These are phyloP conservation scores for Kluyveromyces aestuarii DNA, from an alignment of 805 yeast species.

Conservation along the genomic window DNA sequence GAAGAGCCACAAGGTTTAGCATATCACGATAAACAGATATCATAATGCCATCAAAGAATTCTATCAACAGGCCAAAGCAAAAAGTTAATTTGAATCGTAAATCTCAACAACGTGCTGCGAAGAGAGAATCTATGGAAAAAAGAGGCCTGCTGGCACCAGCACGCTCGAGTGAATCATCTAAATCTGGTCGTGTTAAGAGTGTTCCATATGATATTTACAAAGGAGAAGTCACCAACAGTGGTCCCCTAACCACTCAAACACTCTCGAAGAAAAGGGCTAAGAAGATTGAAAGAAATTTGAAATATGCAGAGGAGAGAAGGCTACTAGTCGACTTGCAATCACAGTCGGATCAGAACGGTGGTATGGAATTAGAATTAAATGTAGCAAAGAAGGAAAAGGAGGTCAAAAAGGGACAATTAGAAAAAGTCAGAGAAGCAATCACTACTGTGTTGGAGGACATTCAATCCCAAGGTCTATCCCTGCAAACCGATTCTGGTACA, in stretches of 20 bases:
- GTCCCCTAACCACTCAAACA: conserved; percentile 42
- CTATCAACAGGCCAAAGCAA: conserved; percentile 71
- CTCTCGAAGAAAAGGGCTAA: conserved; percentile 70
- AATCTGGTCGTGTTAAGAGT: conserved; percentile 34
- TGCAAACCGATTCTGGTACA: conserved; percentile 63
- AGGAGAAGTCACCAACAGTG: conserved; percentile 16
- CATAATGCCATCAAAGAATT: conserved; percentile 72
- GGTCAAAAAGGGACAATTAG: conserved; percentile 31
- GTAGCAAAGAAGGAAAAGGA: conserved; percentile 15
- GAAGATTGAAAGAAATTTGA: conserved; percentile 72
- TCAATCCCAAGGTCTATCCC: conserved; percentile 36
- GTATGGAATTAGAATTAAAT: conserved; percentile 38
- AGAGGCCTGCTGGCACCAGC: conserved; percentile 35
- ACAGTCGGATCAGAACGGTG: conserved; percentile 32
- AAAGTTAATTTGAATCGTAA: conserved; percentile 43
- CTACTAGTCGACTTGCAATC: conserved; percentile 41
- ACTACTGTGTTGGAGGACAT: conserved; percentile 65
- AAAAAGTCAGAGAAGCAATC: conserved; percentile 48
- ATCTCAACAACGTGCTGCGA: conserved; percentile 41
- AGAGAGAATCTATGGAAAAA: conserved; percentile 44
- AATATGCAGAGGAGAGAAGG: conserved; percentile 55
- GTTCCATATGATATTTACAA: conserved; percentile 36
- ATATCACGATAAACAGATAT: background rate
- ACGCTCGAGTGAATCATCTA: conserved; percentile 36
- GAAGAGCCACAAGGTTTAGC: background rate